Evolutionary conservation across 2,329 filamentous ascomycete genomes (phyloP).

Genomic region (Aspergillus flavus): DNA sequence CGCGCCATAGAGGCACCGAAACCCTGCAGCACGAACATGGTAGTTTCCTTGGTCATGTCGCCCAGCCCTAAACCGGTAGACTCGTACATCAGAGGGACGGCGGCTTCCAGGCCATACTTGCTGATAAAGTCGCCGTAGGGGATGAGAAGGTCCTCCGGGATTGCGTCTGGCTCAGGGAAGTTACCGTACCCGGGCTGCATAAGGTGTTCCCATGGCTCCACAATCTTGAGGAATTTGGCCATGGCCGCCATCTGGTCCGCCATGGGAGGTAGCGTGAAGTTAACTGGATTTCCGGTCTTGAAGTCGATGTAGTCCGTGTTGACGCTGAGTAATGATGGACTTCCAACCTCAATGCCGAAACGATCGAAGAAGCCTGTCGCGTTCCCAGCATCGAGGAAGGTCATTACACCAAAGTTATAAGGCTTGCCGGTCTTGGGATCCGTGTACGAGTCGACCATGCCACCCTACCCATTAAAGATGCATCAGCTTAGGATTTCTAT

Average conservation of each 20-base stretch:
- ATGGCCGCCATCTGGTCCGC: constrained; percentile 18
- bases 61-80: constrained; percentile 20
- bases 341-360: constrained; percentile 19
- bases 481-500: background rate
- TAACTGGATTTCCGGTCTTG: constrained; percentile 16
- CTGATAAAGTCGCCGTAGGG: constrained; percentile 26
- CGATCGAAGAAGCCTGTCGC: constrained; percentile 24
- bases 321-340: background rate
- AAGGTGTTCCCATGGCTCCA: constrained; percentile 22
- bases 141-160: constrained; percentile 26
- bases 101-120: constrained; percentile 23
- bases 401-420: constrained; percentile 24
- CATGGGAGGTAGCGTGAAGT: constrained; percentile 6
- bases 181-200: constrained; percentile 20
- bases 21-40: constrained; percentile 17
- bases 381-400: constrained; percentile 20
- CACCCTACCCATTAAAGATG: constrained; percentile 14
- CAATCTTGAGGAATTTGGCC: constrained; percentile 21
- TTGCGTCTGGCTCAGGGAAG: constrained; percentile 17
- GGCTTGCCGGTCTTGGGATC: constrained; percentile 19
- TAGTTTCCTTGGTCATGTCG: constrained; percentile 17
- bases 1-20: constrained; percentile 25
- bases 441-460: constrained; percentile 25
- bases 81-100: constrained; percentile 18
- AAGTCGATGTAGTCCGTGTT: constrained; percentile 22